These are phyloP conservation scores for Massariosphaeria phaeospora DNA, from an alignment of 495 filamentous ascomycete genomes.

Conservation along the genomic window DNA sequence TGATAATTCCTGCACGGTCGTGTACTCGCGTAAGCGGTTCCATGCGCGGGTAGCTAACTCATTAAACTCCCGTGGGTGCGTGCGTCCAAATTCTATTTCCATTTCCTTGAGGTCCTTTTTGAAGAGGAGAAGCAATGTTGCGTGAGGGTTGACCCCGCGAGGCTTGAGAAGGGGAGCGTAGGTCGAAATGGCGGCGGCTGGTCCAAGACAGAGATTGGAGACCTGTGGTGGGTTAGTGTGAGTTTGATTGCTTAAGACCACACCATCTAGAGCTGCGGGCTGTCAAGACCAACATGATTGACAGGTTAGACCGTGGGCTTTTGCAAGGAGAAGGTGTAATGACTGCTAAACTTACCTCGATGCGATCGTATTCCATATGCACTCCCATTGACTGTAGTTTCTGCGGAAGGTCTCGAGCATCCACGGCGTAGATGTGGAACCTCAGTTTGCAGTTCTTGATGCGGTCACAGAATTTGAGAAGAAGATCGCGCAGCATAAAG, in stretches of 20 bases:
- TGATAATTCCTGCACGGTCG: too few species aligned
- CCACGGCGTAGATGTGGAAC: background rate
- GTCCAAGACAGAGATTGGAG: background rate
- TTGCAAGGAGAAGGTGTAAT: background rate
- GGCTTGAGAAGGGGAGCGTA: background rate
- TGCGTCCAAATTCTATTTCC: too few species aligned
- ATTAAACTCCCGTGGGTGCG: too few species aligned
- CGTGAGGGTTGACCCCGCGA: background rate
- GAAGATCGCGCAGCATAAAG: background rate
- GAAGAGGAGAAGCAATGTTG: background rate
- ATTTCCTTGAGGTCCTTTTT: background rate
- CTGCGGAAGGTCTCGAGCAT: background rate
- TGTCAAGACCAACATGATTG: too few species aligned
- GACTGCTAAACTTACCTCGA: background rate
- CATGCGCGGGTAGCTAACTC: too few species aligned
- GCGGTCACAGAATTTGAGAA: background rate
- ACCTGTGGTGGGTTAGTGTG: background rate
- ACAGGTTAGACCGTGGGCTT: too few species aligned
- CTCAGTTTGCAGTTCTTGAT: background rate
- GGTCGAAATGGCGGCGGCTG: background rate
- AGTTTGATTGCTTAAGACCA: too few species aligned
- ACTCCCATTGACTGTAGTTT: background rate
- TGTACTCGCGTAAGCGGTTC: too few species aligned
- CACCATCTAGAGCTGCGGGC: too few species aligned
- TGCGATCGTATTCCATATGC: background rate